Base-by-base conservation (phyloP, 176 grass and related monocot species). In the Oryza meyeriana region DNA sequence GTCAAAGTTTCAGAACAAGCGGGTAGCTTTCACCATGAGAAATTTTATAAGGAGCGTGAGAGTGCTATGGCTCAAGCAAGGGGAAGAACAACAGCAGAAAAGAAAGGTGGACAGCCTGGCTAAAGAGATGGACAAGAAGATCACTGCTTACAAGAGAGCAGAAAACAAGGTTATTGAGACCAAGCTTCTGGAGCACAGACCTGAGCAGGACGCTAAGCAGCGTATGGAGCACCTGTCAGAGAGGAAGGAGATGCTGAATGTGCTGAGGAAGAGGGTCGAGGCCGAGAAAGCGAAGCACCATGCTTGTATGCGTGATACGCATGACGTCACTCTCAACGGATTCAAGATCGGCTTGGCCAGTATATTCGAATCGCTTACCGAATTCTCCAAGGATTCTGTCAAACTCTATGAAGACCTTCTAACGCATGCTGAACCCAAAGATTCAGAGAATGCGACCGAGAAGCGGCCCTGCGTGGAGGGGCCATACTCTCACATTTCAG, bases 1-100 rank as follows among this genome's bases (percentile, higher is more conserved):
- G 31, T 82, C 64, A 10, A 93, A 82, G 81, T 76, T 93, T 74
- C 90, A 79, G 2, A 88, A 91, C 64, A 89, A 85, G 44, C 79
- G 81, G 1, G 90, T 93, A 3, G 62, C 85, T 0, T 85, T 90
- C 34, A 77, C 86, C 6, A 95, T 95, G 89, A 88, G 90, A 18
- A 98, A 87, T 73, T 95, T 98, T 32, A 80, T 93, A 63, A 89
- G 93, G 52, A 98, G 90, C 2, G 92, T 85, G 63, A 87, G 92
- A 61, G 91, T 93, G 58, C 72, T 98, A 69, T 98, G 92, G 95
- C 71, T 95, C 47, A 99, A 94, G 84, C 91, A 95, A 78, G 96
- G 96, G 30, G 93, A 92, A 55, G 93, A 95, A 65, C 96, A 98
- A 18, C 90, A 91, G 34, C 95, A 93, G 79, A 93, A 98, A 72